Evolutionary conservation across 768 basidiomycete species (phyloP).

Genomic region (Pleurotus ostreatus): DNA sequence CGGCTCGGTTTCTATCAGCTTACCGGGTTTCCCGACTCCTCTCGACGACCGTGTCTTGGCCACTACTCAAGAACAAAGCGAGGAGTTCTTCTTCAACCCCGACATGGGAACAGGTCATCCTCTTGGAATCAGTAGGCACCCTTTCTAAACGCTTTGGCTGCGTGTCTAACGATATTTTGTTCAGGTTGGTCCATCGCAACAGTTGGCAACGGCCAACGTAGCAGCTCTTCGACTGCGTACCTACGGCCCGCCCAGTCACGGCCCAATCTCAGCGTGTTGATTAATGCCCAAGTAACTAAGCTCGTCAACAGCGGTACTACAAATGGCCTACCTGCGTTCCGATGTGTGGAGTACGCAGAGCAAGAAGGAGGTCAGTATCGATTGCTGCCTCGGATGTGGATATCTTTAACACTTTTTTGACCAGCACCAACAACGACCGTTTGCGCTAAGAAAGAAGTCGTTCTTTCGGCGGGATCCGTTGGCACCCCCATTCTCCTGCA

Average conservation of each 20-base stretch:
- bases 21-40: conserved; percentile 23
- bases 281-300: conserved; percentile 27
- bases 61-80: conserved; percentile 27
- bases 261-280: conserved; percentile 31
- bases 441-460: neutral
- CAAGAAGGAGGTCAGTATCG: neutral
- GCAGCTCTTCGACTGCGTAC: conserved; percentile 34
- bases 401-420: neutral
- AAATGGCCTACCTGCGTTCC: conserved; percentile 14
- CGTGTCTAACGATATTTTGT: too few species aligned
- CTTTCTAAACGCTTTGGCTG: too few species aligned
- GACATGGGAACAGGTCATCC: conserved; percentile 30
- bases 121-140: conserved; percentile 25
- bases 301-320: conserved; percentile 17
- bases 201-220: conserved; percentile 26
- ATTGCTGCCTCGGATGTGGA: neutral
- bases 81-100: conserved; percentile 29
- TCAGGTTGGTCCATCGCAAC: conserved; percentile 29
- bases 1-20: conserved; percentile 28
- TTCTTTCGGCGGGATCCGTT: conserved; percentile 5
- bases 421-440: neutral
- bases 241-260: conserved; percentile 23
- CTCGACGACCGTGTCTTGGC: conserved; percentile 32
- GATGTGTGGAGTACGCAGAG: conserved; percentile 15
- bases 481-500: neutral